Percentiles rank a stretch among this genome's conserved stretches.
phyloP scores from a whole-genome alignment of 306 rosid species.

The Rosa multiflora region DNA sequence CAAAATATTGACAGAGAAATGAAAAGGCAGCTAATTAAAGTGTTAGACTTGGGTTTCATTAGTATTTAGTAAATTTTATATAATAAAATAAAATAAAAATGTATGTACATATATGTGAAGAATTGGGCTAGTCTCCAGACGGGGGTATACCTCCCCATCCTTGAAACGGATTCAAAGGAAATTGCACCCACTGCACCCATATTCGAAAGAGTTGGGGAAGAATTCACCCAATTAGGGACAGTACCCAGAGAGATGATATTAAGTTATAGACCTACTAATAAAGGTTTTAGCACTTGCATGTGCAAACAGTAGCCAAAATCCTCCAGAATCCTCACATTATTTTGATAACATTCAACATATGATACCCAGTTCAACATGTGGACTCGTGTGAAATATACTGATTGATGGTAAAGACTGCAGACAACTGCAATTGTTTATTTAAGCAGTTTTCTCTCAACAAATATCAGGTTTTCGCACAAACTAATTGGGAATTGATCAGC shows the following conservation, averaged over 20 bases:
- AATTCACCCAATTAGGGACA: too few relatives aligned
- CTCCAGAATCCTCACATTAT: background rate
- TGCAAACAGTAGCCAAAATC: too few relatives aligned
- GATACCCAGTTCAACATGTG: background rate
- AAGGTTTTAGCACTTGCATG: too few relatives aligned
- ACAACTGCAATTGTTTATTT: background rate
- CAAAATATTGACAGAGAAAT: background rate
- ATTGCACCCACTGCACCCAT: too few relatives aligned
- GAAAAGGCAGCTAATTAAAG: background rate
- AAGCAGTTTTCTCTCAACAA: background rate
- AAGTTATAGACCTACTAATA: too few relatives aligned
- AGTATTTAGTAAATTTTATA: background rate
- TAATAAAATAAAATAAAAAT: background rate
- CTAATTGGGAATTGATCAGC: background rate
- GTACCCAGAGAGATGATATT: too few relatives aligned
- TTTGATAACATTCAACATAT: background rate
- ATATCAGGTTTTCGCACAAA: background rate
- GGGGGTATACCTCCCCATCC: background rate
- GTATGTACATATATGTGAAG: background rate
- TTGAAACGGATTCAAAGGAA: background rate
- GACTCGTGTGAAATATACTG: background rate
- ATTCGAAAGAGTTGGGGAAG: too few relatives aligned
- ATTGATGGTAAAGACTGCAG: background rate
- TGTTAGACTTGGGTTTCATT: background rate
- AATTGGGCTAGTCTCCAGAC: background rate